A percentile compares a stretch with the other conserved stretches of the same genome.
These are phyloP conservation scores for Rhizopogon vinicolor DNA, from an alignment of 768 basidiomycete genomes.

Conservation along the genomic window DNA sequence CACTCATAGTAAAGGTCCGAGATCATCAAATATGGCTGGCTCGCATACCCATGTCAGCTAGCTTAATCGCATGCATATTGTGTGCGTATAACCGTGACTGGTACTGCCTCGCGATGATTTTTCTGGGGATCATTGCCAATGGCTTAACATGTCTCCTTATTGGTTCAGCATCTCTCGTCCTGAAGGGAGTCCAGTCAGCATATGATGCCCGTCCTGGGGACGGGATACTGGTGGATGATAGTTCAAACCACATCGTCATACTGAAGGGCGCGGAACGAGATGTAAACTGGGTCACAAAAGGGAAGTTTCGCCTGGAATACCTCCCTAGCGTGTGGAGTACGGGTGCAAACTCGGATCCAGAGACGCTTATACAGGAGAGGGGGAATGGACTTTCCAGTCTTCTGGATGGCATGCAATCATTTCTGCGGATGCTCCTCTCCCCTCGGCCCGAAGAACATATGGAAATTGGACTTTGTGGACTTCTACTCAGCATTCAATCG, in stretches of 20 bases:
- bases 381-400: too few relatives aligned
- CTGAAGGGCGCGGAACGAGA: conserved; percentile 23
- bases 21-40: conserved; percentile 11
- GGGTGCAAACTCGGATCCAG: background rate
- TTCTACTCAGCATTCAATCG: conserved; percentile 12
- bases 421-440: too few relatives aligned
- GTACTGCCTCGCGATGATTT: conserved; percentile 24
- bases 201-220: conserved; percentile 22
- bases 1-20: conserved; percentile 6
- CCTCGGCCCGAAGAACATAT: background rate
- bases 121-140: conserved; percentile 25
- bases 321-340: background rate
- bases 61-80: conserved; percentile 14
- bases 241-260: conserved; percentile 13
- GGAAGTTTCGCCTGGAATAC: conserved; percentile 26
- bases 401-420: too few relatives aligned
- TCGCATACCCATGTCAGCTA: conserved; percentile 19
- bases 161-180: conserved; percentile 20
- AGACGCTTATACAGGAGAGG: background rate
- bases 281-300: conserved; percentile 26
- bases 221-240: conserved; percentile 18
- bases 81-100: conserved; percentile 18
- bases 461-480: conserved; percentile 7
- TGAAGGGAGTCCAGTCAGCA: conserved; percentile 21
- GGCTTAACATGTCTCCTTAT: conserved; percentile 24